A percentile compares a stretch with the other conserved stretches of the same genome.
Evolutionary conservation across 345 rosid species (phyloP).

Genomic region (Erucastrum elatum): DNA sequence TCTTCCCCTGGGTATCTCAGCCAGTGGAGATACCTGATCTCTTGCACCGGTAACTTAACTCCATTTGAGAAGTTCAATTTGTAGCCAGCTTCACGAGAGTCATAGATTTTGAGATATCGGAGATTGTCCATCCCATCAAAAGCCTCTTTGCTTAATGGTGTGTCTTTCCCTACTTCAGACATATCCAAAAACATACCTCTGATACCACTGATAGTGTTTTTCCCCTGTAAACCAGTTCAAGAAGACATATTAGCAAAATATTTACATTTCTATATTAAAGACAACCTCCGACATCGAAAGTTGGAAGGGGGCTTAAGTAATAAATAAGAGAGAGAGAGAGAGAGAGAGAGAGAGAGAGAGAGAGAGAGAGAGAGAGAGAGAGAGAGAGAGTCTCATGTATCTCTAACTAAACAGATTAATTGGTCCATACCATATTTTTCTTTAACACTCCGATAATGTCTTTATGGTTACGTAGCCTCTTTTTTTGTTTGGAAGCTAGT

Average conservation of each 20-base stretch:
- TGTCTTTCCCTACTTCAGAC: background rate
- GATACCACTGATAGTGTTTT: background rate
- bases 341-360: too few species aligned
- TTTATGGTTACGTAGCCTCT: slow-evolving; percentile 4
- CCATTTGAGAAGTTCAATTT: background rate
- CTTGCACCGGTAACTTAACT: background rate
- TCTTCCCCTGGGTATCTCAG: background rate
- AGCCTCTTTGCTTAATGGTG: background rate
- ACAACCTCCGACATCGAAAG: too few species aligned
- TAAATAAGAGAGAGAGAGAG: too few species aligned
- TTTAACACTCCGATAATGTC: background rate
- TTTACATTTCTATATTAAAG: too few species aligned
- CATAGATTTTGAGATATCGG: background rate
- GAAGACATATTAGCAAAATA: background rate
- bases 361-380: too few species aligned
- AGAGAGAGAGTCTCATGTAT: too few species aligned
- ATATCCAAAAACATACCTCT: slow-evolving; percentile 1
- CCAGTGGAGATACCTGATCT: background rate
- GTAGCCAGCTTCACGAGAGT: background rate
- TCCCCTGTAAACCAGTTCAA: slow-evolving; percentile 1
- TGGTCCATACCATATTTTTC: background rate
- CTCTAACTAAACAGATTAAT: background rate
- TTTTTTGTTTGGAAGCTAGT: slow-evolving; percentile 10
- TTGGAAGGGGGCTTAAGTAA: too few species aligned
- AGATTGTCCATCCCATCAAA: background rate